A percentile compares a stretch with the other conserved stretches of the same genome.
Evolutionary conservation across 1,284 basidiomycete species (phyloP).

Genomic region (Boletus sp.): DNA sequence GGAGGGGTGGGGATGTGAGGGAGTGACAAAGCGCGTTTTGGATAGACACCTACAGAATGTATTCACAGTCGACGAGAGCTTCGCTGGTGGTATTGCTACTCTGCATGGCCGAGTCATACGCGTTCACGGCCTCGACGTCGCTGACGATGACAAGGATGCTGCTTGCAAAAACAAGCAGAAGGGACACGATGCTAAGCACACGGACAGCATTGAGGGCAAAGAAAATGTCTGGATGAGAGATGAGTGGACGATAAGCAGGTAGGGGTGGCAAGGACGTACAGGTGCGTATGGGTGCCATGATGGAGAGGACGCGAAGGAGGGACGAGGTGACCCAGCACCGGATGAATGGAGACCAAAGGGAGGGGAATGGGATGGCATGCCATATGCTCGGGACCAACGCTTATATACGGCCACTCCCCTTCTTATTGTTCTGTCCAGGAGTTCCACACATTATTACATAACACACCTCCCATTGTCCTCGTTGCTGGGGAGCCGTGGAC

Average conservation of each 20-base stretch:
- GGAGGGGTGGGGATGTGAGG: constrained; percentile 11
- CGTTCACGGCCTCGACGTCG: constrained; percentile 75
- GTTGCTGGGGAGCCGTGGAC: constrained; percentile 10
- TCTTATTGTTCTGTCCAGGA: no score
- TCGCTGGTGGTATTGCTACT: constrained; percentile 31
- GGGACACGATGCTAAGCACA: constrained; percentile 71
- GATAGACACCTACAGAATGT: constrained; percentile 58
- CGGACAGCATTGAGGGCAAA: constrained; percentile 78
- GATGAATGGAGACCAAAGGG: no score
- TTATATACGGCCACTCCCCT: no score
- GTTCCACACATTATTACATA: no score
- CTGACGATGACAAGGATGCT: constrained; percentile 78
- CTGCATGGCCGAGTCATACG: constrained; percentile 46
- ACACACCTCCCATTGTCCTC: constrained; percentile 26
- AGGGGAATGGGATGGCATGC: constrained; percentile 8
- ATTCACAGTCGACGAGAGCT: constrained; percentile 59
- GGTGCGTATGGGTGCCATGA: constrained; percentile 37
- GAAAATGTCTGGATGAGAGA: constrained; percentile 54
- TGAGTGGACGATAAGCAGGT: constrained; percentile 2
- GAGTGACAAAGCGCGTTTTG: constrained; percentile 3
- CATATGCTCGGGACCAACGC: background rate
- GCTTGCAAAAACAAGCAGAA: constrained; percentile 76
- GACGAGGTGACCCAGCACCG: constrained; percentile 33
- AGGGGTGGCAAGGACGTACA: constrained; percentile 32
- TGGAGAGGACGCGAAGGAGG: constrained; percentile 3